phyloP scores from a whole-genome alignment of 2,329 filamentous ascomycete species.

The Scedosporium aurantiacum region DNA sequence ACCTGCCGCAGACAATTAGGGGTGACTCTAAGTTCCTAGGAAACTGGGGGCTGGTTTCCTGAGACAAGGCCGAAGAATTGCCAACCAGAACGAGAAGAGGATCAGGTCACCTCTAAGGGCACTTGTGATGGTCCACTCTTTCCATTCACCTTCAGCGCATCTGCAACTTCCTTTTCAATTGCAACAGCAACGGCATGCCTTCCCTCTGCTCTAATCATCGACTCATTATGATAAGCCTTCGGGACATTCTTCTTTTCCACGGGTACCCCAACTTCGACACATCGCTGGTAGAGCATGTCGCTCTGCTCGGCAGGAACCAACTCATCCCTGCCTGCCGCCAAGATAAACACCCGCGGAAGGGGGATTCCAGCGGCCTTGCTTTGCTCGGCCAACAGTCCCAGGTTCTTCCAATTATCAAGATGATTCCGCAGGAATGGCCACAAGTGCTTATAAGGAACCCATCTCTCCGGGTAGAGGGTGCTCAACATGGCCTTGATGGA shows the following conservation, averaged over 20 bases:
- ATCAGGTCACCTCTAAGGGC: neutral
- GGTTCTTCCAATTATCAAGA: conserved; percentile 41
- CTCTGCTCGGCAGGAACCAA: conserved; percentile 43
- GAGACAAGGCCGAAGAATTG: no score
- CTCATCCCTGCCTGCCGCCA: conserved; percentile 48
- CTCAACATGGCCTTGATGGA: conserved; percentile 60
- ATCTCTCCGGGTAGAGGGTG: conserved; percentile 65
- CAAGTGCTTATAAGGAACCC: conserved; percentile 67
- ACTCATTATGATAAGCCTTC: conserved; percentile 46
- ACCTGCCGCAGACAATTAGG: no score
- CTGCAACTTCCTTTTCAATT: conserved; percentile 16
- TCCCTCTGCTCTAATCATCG: conserved; percentile 35
- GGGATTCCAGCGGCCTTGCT: conserved; percentile 14
- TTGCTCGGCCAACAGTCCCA: conserved; percentile 28
- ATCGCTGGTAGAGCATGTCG: conserved; percentile 32
- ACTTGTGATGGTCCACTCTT: neutral
- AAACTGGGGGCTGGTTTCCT: no score
- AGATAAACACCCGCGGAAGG: conserved; percentile 32
- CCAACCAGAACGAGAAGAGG: neutral
- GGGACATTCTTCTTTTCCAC: conserved; percentile 32
- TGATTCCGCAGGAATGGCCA: conserved; percentile 62
- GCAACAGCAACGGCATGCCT: conserved; percentile 32
- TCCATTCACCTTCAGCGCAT: neutral
- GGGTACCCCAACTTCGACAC: conserved; percentile 33
- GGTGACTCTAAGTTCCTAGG: no score